A percentile compares a stretch with the other conserved stretches of the same genome.
Evolutionary conservation across 2,329 filamentous ascomycete genomes (phyloP).

Genomic region (Coniochaeta hoffmannii): DNA sequence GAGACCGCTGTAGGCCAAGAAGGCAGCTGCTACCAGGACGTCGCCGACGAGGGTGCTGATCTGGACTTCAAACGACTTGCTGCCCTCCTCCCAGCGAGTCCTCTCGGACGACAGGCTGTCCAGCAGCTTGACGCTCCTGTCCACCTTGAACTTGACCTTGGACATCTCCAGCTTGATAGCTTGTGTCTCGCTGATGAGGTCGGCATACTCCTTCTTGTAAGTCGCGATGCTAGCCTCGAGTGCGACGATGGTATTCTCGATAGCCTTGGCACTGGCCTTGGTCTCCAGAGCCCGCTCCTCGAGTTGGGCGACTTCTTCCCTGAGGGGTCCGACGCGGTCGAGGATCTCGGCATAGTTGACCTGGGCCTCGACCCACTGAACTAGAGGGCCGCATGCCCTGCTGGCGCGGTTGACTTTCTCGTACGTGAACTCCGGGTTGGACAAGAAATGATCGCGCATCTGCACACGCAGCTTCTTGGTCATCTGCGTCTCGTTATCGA

Average conservation of each 20-base stretch:
- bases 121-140: conserved; percentile 86
- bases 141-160: conserved; percentile 94
- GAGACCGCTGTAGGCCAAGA: conserved; percentile 91
- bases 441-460: conserved; percentile 90
- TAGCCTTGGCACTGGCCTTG: conserved; percentile 86
- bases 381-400: conserved; percentile 92
- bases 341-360: conserved; percentile 98
- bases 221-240: conserved; percentile 87
- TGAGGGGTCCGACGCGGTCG: conserved; percentile 84
- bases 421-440: conserved; percentile 91
- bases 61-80: conserved; percentile 96
- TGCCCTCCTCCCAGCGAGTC: conserved; percentile 90
- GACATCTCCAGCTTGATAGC: conserved; percentile 97
- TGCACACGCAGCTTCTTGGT: conserved; percentile 71
- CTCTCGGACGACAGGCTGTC: conserved; percentile 94
- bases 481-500: conserved; percentile 94
- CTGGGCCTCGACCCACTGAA: conserved; percentile 95
- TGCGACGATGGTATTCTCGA: conserved; percentile 75
- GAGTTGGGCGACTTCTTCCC: conserved; percentile 79
- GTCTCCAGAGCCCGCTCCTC: conserved; percentile 87
- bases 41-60: conserved; percentile 95
- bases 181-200: conserved; percentile 92
- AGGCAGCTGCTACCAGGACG: conserved; percentile 91
- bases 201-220: conserved; percentile 94
- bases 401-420: conserved; percentile 94